Base-by-base conservation (phyloP, 352 stramenopile species). In the Globisporangium perplexum region DNA sequence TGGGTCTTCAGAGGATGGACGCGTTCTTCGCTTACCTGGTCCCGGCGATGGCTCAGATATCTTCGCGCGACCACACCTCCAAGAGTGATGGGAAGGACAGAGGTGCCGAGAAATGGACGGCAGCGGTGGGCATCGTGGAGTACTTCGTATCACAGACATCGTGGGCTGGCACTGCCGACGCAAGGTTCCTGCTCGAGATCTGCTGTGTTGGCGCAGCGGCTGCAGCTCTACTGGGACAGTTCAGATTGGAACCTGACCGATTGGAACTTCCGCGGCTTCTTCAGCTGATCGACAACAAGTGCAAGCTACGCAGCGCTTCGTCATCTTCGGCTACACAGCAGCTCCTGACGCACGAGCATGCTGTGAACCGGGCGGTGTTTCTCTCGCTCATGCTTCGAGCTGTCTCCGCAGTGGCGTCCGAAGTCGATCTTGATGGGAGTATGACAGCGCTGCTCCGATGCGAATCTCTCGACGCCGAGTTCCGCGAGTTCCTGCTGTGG, bases 11-110 rank as follows among this genome's bases (percentile, higher is more conserved):
- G 1, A 12, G 41, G 23, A 7, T 56, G 4, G 48, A 62, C 1
- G 33, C 41, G 6, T 62, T 62, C 44, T 62, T 62, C 38, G 48
- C 55, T 17, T 50, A 50, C 18, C 12, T 62, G 15, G 48, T 62
- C 15, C 48, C 55, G 10, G 39, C 24, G 20, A 18, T 62, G 41
- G 41, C 7, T 22, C n/a, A 14, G 12, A 17, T 7, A 11, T 18
- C 10, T 26, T 7, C 20, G 7, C 41, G 18, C 11, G 14, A 23
- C 18, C 41, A 23, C 20, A 5, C 20, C 22, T 3, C 7, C 18
- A 20, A 46, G 41, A 46, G n/a, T 10, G 33, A 38, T 38, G 7
- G 2, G 41, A 18, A 46, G 7, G 41, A 14, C 7, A 5, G 20
- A 26, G 18, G 4, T 8, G 8, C 20, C 8, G 41, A 26, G 41